Percentiles rank a stretch among this genome's conserved stretches.
Conservation (phyloP, 2,329 filamentous ascomycete genomes). For the Exophiala sp. region DNA sequence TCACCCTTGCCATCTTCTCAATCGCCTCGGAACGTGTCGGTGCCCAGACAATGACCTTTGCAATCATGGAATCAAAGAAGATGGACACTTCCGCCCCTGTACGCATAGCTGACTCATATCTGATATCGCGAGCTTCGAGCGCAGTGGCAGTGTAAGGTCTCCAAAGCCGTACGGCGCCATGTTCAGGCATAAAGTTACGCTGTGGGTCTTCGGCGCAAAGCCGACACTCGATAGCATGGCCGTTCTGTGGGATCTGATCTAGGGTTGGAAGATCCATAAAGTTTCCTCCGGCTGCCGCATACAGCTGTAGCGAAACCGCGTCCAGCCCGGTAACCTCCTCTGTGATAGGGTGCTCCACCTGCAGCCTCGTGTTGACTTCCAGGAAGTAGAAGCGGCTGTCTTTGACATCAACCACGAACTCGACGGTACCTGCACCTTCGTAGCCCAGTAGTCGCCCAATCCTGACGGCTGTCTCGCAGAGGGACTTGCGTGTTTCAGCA, state of each 20-base stretch:
- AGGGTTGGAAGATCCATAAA: conserved; percentile 29
- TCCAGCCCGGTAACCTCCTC: conserved; percentile 41
- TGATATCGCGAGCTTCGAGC: conserved; percentile 29
- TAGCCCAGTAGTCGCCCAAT: conserved; percentile 47
- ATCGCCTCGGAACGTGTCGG: conserved; percentile 36
- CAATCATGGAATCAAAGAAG: conserved; percentile 46
- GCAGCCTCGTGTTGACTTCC: conserved; percentile 34
- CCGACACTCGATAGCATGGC: conserved; percentile 43
- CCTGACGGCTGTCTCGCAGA: neutral
- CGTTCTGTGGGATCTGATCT: conserved; percentile 30
- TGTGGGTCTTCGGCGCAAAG: conserved; percentile 42
- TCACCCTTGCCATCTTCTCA: conserved; percentile 33
- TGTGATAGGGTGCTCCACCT: conserved; percentile 52
- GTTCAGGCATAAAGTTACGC: conserved; percentile 36
- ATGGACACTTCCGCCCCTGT: conserved; percentile 39
- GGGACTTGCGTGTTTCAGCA: neutral
- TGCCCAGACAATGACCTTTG: conserved; percentile 44
- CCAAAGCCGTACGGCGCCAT: conserved; percentile 37
- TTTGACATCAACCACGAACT: conserved; percentile 82
- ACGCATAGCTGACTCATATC: conserved; percentile 41
- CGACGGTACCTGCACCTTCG: conserved; percentile 80
- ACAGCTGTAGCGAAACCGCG: conserved; percentile 37
- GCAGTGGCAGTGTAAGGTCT: conserved; percentile 21
- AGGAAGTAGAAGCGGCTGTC: conserved; percentile 67
- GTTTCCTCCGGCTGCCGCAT: conserved; percentile 33